Evolutionary conservation across 108 stramenopile species (phyloP).

Genomic region (Hondaea fermentalgiana): DNA sequence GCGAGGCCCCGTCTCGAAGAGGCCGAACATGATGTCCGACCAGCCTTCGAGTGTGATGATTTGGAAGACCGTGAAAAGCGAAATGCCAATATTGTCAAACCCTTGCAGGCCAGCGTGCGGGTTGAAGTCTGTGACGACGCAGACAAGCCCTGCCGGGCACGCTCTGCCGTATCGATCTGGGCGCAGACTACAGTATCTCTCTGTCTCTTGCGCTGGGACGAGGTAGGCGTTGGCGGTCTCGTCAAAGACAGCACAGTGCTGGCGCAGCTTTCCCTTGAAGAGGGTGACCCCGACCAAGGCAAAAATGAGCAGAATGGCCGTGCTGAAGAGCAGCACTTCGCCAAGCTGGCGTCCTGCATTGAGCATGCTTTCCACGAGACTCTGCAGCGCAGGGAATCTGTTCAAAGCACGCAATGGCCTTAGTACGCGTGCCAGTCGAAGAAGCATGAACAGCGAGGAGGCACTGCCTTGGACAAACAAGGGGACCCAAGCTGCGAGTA

Average conservation of each 20-base stretch:
- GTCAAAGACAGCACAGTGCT: constrained; percentile 2
- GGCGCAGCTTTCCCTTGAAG: constrained; percentile 22
- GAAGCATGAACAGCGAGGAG: not conserved
- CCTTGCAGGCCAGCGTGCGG: not conserved
- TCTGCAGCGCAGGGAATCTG: not conserved
- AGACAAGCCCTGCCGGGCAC: not conserved
- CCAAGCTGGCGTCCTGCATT: not conserved
- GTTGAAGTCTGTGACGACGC: not conserved
- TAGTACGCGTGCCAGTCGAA: constrained; percentile 8
- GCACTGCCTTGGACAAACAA: not conserved
- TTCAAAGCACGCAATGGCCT: not conserved
- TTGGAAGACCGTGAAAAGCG: constrained; percentile 9
- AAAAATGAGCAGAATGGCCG: constrained; percentile 24
- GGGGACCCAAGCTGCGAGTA: not conserved
- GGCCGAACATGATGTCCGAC: not conserved
- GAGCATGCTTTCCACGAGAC: not conserved
- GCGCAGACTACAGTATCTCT: not conserved
- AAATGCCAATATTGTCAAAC: constrained; percentile 20
- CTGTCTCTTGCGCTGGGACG: not conserved
- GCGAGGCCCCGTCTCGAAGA: not conserved
- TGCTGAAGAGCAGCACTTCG: not conserved
- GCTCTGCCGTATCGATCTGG: not conserved
- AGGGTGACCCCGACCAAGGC: constrained; percentile 21
- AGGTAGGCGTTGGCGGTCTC: not conserved
- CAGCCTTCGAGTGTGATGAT: constrained; percentile 17